Conservation (phyloP, 1,139 yeast genomes). For the Hansenula lynferdii region DNA sequence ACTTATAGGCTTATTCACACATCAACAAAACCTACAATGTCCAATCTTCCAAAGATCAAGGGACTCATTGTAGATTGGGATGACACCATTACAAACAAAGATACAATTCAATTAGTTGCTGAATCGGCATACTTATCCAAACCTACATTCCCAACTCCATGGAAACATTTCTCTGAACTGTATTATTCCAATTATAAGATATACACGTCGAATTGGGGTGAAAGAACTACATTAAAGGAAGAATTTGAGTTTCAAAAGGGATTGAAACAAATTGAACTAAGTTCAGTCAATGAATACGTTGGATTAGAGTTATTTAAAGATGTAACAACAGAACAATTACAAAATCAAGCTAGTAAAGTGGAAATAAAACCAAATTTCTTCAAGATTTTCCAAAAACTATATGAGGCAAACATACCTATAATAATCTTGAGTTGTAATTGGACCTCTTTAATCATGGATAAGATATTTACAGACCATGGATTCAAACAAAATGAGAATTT, state of each 20-base stretch:
- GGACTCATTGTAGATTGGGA: conserved; percentile 60
- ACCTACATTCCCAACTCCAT: conserved; percentile 34
- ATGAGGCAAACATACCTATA: conserved; percentile 30
- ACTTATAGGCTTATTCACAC: neutral
- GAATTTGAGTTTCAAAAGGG: conserved; percentile 45
- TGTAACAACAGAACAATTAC: conserved; percentile 30
- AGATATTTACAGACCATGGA: conserved; percentile 34
- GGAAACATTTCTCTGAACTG: conserved; percentile 39
- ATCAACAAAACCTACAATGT: neutral
- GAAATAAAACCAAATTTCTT: conserved; percentile 40
- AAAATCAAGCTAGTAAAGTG: conserved; percentile 33
- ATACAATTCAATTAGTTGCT: conserved; percentile 52
- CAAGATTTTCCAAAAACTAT: conserved; percentile 30
- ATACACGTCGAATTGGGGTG: conserved; percentile 23
- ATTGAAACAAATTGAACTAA: conserved; percentile 41
- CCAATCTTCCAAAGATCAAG: conserved; percentile 9
- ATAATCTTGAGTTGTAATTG: conserved; percentile 61
- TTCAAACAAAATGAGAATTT: conserved; percentile 22
- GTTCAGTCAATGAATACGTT: conserved; percentile 45
- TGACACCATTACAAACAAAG: conserved; percentile 57
- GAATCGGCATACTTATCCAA: conserved; percentile 41
- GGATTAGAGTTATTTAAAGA: conserved; percentile 39
- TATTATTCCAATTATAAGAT: conserved; percentile 37
- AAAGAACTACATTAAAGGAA: conserved; percentile 24
- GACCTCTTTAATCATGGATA: conserved; percentile 47